phyloP scores from a whole-genome alignment of 106 monocot genomes.

The Alisma plantagoaquatica region DNA sequence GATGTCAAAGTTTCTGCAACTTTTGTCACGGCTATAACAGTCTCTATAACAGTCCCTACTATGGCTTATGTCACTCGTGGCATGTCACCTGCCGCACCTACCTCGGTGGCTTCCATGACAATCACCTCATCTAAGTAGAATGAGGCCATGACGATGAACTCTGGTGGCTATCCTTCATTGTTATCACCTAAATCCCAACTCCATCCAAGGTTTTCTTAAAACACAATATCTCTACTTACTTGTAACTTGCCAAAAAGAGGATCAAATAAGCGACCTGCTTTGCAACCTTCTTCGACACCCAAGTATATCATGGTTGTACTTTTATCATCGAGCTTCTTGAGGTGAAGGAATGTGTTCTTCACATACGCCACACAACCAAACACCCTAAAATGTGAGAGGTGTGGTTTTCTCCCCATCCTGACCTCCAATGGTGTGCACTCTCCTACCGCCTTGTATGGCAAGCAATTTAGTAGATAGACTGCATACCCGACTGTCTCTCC shows the following conservation, averaged over 20 bases:
- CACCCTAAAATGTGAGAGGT: slow-evolving; percentile 3
- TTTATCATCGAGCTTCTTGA: slow-evolving; percentile 14
- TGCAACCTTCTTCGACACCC: background rate
- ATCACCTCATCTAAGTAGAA: too few species aligned
- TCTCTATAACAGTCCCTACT: too few species aligned
- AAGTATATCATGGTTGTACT: background rate
- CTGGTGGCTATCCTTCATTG: too few species aligned
- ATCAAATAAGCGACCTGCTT: slow-evolving; percentile 9
- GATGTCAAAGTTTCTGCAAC: too few species aligned
- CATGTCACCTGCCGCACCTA: too few species aligned
- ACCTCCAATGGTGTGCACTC: slow-evolving; percentile 8
- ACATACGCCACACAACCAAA: slow-evolving; percentile 16
- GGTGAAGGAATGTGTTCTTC: background rate
- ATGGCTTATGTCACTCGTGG: too few species aligned
- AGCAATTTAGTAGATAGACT: slow-evolving; percentile 15
- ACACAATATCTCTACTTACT: slow-evolving; percentile 5
- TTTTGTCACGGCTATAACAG: too few species aligned
- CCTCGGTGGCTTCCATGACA: too few species aligned
- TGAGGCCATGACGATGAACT: too few species aligned
- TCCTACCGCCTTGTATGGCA: slow-evolving; percentile 2
- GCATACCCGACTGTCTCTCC: slow-evolving; percentile 3
- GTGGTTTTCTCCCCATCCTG: slow-evolving; percentile 10
- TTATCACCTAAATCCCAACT: background rate
- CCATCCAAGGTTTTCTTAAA: background rate
- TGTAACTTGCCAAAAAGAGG: background rate